These are phyloP conservation scores for Mrakiaceae sp. DNA, from an alignment of 1,284 basidiomycete species.

Conservation along the genomic window DNA sequence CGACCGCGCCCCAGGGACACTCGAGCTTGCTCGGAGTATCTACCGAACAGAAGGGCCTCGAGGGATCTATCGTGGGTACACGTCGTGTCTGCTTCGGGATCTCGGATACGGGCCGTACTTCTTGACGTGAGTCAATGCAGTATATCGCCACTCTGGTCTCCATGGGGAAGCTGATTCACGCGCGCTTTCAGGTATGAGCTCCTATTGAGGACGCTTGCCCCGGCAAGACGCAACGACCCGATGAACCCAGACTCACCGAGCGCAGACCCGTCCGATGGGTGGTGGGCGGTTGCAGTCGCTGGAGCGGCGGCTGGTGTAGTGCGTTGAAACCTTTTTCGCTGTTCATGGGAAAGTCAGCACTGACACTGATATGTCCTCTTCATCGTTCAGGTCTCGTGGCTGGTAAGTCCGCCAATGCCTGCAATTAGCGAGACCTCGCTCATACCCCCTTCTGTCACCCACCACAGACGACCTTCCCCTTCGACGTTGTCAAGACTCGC, in stretches of 20 bases:
- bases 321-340: background rate
- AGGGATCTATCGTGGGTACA: conserved; percentile 7
- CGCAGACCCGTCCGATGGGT: background rate
- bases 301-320: conserved; percentile 10
- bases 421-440: background rate
- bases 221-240: background rate
- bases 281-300: conserved; percentile 14
- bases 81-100: conserved; percentile 5
- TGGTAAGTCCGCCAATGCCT: too few species aligned
- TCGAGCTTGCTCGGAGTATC: too few species aligned
- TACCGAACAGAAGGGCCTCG: background rate
- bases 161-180: background rate
- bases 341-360: too few species aligned
- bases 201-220: background rate
- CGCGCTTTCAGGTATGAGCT: conserved; percentile 2
- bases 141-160: too few species aligned
- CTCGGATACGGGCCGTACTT: conserved; percentile 16
- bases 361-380: too few species aligned
- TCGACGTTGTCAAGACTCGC: conserved; percentile 16
- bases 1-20: too few species aligned
- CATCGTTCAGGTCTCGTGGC: too few species aligned
- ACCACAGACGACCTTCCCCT: conserved; percentile 12
- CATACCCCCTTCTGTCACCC: background rate
- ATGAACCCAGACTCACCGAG: too few species aligned
- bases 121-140: conserved; percentile 1